A percentile compares a stretch with the other conserved stretches of the same genome.
These are phyloP conservation scores for Geotrichum histeridarum DNA, from an alignment of 1,139 yeast species.

Conservation along the genomic window DNA sequence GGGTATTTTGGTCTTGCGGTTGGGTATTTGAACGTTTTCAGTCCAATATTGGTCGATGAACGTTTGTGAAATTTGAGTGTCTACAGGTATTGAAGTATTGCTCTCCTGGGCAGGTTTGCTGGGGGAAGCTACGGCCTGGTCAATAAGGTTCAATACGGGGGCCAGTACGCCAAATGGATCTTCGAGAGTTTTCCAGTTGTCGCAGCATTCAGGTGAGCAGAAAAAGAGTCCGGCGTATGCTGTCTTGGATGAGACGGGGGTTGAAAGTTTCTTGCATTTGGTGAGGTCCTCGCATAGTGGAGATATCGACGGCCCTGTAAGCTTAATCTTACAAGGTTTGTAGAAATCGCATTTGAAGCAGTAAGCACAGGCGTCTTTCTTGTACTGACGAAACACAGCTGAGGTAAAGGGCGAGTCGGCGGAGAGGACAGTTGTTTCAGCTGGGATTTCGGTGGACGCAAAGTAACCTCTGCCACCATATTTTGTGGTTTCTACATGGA, in stretches of 20 bases:
- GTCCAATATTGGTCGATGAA: conserved; percentile 8
- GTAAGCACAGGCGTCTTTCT: conserved; percentile 58
- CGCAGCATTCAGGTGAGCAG: conserved; percentile 48
- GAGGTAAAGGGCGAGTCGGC: conserved; percentile 46
- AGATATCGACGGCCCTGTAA: conserved; percentile 14
- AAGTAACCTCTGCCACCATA: conserved; percentile 64
- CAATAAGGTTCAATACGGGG: conserved; percentile 35
- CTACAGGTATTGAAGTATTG: not conserved
- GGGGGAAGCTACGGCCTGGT: conserved; percentile 29
- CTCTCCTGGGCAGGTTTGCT: conserved; percentile 4
- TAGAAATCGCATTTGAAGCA: conserved; percentile 55
- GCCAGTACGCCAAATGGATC: conserved; percentile 33
- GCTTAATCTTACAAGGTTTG: conserved; percentile 40
- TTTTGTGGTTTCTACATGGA: conserved; percentile 27
- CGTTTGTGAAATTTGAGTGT: not conserved
- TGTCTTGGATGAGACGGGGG: conserved; percentile 22
- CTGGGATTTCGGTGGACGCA: conserved; percentile 42
- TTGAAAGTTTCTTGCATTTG: conserved; percentile 12
- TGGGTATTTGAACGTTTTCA: not conserved
- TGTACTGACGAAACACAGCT: conserved; percentile 50
- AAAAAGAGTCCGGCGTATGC: conserved; percentile 50
- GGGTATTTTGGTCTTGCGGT: conserved; percentile 2
- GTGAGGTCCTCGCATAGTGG: conserved; percentile 1
- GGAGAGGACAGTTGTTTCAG: conserved; percentile 42
- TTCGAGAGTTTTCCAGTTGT: conserved; percentile 36